phyloP scores from a whole-genome alignment of 2,329 filamentous ascomycete species.

The Periconia sp. region DNA sequence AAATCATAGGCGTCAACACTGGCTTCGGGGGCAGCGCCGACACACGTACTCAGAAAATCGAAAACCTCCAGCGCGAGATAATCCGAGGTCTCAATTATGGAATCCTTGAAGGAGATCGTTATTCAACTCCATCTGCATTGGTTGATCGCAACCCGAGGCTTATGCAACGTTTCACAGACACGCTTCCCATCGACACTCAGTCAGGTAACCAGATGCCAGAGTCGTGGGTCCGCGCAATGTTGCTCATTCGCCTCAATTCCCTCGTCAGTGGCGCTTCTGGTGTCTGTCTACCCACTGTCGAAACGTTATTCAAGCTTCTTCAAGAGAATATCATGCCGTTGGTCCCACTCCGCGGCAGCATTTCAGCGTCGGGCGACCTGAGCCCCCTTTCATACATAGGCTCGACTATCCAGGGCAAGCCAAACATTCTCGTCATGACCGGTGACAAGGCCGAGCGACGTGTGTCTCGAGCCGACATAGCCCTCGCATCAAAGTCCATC shows the following conservation, averaged over 20 bases:
- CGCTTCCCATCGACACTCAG: no score
- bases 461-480: slow-evolving; percentile 15
- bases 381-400: slow-evolving; percentile 59
- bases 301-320: slow-evolving; percentile 46
- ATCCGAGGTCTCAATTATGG: slow-evolving; percentile 58
- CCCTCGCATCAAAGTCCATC: slow-evolving; percentile 26
- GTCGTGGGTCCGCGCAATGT: slow-evolving; percentile 58
- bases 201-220: slow-evolving; percentile 11
- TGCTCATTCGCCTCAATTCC: slow-evolving; percentile 59
- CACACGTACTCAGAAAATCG: slow-evolving; percentile 54
- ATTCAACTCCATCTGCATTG: background rate
- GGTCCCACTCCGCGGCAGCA: slow-evolving; percentile 57
- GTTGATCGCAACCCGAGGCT: background rate
- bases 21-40: slow-evolving; percentile 68
- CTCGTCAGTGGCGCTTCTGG: slow-evolving; percentile 60
- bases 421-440: slow-evolving; percentile 32
- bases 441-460: slow-evolving; percentile 7
- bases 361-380: slow-evolving; percentile 60
- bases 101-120: slow-evolving; percentile 40
- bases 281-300: slow-evolving; percentile 51
- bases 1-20: slow-evolving; percentile 55
- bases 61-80: slow-evolving; percentile 57
- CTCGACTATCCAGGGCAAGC: slow-evolving; percentile 51
- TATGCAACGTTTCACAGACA: background rate
- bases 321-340: slow-evolving; percentile 48